phyloP scores from a whole-genome alignment of 495 filamentous ascomycete genomes.

The Antarctomyces pellizariae region DNA sequence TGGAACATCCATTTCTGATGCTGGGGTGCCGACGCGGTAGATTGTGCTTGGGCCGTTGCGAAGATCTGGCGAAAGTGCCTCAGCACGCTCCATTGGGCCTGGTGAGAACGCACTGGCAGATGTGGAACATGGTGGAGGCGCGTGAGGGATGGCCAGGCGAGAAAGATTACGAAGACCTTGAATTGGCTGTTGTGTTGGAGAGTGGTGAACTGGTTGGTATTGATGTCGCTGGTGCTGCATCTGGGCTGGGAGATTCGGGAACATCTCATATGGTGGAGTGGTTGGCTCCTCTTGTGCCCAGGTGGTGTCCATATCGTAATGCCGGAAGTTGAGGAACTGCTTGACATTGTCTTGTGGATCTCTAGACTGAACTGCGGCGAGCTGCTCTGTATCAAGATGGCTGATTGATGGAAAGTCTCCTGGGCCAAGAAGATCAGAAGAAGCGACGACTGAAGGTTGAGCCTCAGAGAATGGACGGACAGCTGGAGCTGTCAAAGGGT shows the following conservation, averaged over 20 bases:
- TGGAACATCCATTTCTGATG: slow-evolving; percentile 79
- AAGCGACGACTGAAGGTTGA: slow-evolving; percentile 64
- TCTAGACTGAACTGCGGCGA: slow-evolving; percentile 37
- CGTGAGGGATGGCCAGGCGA: slow-evolving; percentile 32
- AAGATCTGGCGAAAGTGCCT: slow-evolving; percentile 23
- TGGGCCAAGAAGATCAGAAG: slow-evolving; percentile 68
- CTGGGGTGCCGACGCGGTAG: slow-evolving; percentile 57
- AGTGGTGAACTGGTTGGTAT: slow-evolving; percentile 14
- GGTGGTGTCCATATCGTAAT: slow-evolving; percentile 23
- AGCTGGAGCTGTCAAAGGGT: slow-evolving; percentile 33
- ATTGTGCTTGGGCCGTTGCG: slow-evolving; percentile 20
- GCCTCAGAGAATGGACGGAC: slow-evolving; percentile 35
- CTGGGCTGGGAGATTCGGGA: slow-evolving; percentile 7
- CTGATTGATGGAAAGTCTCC: slow-evolving; percentile 32
- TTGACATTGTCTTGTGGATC: slow-evolving; percentile 85
- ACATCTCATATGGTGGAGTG: slow-evolving; percentile 29
- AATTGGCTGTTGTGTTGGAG: slow-evolving; percentile 20
- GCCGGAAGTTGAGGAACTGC: slow-evolving; percentile 66
- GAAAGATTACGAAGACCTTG: slow-evolving; percentile 30
- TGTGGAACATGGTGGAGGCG: slow-evolving; percentile 12
- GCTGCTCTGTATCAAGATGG: slow-evolving; percentile 42
- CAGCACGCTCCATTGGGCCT: slow-evolving; percentile 26
- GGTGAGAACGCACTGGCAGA: slow-evolving; percentile 20
- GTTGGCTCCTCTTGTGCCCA: slow-evolving; percentile 25
- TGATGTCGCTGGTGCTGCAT: background rate